Percentiles rank a stretch among this genome's conserved stretches.
Evolutionary conservation across 164 flowering plant species (phyloP).

Genomic region (Nymphaea colorata): DNA sequence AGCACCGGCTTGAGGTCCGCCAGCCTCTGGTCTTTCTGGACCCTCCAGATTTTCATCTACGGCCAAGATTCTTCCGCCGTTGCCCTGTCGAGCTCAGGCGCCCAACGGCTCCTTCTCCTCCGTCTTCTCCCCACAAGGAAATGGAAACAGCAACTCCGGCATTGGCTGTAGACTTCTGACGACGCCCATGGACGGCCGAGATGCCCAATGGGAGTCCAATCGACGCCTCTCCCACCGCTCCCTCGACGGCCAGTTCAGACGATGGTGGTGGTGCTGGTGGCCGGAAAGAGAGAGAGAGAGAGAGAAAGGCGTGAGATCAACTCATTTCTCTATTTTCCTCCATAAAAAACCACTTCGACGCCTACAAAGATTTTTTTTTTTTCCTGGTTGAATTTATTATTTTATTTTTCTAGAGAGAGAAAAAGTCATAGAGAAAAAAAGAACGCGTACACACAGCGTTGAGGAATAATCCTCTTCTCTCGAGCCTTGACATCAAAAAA

Average conservation of each 20-base stretch:
- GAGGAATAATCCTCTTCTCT: no score
- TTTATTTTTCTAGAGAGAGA: no score
- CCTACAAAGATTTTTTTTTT: background rate
- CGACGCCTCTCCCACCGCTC: background rate
- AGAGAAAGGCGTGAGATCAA: background rate
- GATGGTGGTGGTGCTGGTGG: background rate
- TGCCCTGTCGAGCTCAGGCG: background rate
- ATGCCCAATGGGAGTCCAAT: background rate
- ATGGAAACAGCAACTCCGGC: background rate
- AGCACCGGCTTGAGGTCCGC: slow-evolving; percentile 7
- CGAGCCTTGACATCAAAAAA: no score
- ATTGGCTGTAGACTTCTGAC: background rate
- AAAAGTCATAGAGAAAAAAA: no score
- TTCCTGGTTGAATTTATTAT: no score
- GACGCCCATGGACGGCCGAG: background rate
- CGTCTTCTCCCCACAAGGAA: background rate
- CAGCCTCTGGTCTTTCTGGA: slow-evolving; percentile 3
- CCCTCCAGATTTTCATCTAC: background rate
- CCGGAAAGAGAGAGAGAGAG: background rate
- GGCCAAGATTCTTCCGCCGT: background rate
- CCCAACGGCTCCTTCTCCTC: background rate
- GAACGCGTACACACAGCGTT: no score
- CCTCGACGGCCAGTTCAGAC: background rate
- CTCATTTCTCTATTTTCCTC: background rate
- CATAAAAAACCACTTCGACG: background rate